Evolutionary conservation across 371 early-diverging fungal genomes (phyloP).

Genomic region (Mortierella polycephala): DNA sequence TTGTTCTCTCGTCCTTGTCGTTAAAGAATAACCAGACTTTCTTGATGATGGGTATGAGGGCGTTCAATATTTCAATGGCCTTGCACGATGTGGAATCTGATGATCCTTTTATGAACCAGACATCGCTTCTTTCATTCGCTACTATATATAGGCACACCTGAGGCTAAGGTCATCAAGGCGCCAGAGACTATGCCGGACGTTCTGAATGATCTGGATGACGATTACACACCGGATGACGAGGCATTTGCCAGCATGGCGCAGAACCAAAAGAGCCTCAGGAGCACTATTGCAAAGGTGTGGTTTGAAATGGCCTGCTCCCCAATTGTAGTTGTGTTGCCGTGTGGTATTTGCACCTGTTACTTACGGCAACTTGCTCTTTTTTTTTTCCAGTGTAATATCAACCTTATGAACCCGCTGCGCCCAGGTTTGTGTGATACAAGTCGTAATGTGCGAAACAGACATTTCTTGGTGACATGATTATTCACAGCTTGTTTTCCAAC

Average conservation of each 20-base stretch:
- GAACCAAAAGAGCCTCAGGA: slow-evolving; percentile 53
- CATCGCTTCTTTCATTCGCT: neutral
- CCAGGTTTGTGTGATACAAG: slow-evolving; percentile 28
- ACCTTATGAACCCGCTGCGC: slow-evolving; percentile 61
- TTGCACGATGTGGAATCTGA: neutral
- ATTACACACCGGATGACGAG: slow-evolving; percentile 57
- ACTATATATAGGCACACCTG: slow-evolving; percentile 49
- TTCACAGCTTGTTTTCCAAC: neutral
- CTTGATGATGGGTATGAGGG: slow-evolving; percentile 62
- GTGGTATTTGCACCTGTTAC: neutral
- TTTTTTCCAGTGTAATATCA: slow-evolving; percentile 57
- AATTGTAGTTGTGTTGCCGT: neutral
- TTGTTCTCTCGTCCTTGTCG: slow-evolving; percentile 55
- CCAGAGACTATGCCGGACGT: slow-evolving; percentile 62
- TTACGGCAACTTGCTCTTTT: neutral
- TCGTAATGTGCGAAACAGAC: neutral
- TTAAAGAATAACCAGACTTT: slow-evolving; percentile 59
- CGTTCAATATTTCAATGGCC: neutral
- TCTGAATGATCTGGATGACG: slow-evolving; percentile 59
- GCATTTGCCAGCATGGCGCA: slow-evolving; percentile 49
- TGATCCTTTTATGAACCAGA: neutral
- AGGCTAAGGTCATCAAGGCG: slow-evolving; percentile 56
- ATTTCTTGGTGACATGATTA: neutral
- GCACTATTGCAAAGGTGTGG: slow-evolving; percentile 47
- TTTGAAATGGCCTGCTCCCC: neutral